Base-by-base conservation (phyloP, 2,329 filamentous ascomycete species). In the Xylaria sp. region DNA sequence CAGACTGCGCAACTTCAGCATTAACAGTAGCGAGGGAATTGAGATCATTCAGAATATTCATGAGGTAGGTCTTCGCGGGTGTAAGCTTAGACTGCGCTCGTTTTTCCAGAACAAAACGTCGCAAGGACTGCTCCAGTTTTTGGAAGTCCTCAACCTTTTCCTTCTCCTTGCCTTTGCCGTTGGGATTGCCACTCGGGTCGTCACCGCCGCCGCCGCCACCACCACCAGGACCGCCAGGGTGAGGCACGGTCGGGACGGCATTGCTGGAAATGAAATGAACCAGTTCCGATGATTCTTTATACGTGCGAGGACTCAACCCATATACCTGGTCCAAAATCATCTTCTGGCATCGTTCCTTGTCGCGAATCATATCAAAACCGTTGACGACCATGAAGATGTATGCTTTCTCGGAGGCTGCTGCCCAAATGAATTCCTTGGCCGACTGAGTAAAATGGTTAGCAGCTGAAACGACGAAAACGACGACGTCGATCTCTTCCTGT, bases 331-430 rank as follows among this genome's bases (percentile, higher is more conserved):
- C 92, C 60, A 99, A 74, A 54, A 99, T 94, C 84, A 91, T 90
- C 71, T 94, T 91, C 73, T 96, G 85, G 73, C 93, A 97, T 60
- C 93, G 83, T 61, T 91, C 82, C 78, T 97, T 94, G 74, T 97
- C 92, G 64, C 89, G 83, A 68, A 99, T 97, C 62, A 89, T 89
- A 75, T 99, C 94, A 69, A 92, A 99, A 16, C 93, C 92, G 72
- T 99, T 99, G 66, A 99, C 94, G 11, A 99, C 94, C 74, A 99
- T 96, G 74, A 99, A 99, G 63, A 99, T 92, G 72, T 99, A 99
- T 0, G 94, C 93, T 76, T 99, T 99, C 71, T 99, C 94, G 47
- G 93, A 86, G 0, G 94, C 94, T 1, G 94, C 94, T 54, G 93
- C 93, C 80, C 90, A 90, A 63, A 99, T 96, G 70, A 99, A 99